Conservation (phyloP, 768 basidiomycete species). For the Strobilomyces echinocephalus region DNA sequence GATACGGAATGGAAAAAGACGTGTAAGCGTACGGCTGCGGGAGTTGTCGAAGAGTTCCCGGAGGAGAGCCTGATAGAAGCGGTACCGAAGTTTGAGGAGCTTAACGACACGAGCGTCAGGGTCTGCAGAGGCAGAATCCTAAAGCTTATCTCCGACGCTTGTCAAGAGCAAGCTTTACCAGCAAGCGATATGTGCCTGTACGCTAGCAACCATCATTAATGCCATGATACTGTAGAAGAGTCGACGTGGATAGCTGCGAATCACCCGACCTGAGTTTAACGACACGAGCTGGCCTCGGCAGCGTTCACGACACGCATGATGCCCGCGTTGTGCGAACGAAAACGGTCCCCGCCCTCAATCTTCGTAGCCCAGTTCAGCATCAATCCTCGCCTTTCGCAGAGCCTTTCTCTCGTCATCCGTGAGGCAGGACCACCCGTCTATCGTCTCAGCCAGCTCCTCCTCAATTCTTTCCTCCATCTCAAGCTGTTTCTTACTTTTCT, state of each 20-base stretch:
- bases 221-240: not conserved
- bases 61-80: constrained; percentile 13
- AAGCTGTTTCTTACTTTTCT: constrained; percentile 77
- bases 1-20: constrained; percentile 15
- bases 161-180: not conserved
- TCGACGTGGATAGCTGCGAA: not conserved
- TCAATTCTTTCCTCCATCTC: constrained; percentile 77
- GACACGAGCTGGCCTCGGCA: not conserved
- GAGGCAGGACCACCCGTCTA: constrained; percentile 57
- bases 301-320: not conserved
- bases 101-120: constrained; percentile 9
- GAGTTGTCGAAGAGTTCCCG: constrained; percentile 11
- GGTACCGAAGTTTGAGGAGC: constrained; percentile 12
- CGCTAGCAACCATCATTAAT: not conserved
- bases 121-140: constrained; percentile 22
- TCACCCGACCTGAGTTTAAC: not conserved
- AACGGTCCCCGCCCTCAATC: constrained; percentile 2
- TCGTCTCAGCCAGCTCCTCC: constrained; percentile 67
- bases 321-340: not conserved
- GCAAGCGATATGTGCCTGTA: not conserved
- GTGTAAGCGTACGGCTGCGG: constrained; percentile 7
- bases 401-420: constrained; percentile 42
- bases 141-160: constrained; percentile 16
- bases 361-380: constrained; percentile 61
- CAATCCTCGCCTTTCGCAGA: constrained; percentile 56